Conservation (phyloP, 768 basidiomycete genomes). For the Mycena albidolilacea region DNA sequence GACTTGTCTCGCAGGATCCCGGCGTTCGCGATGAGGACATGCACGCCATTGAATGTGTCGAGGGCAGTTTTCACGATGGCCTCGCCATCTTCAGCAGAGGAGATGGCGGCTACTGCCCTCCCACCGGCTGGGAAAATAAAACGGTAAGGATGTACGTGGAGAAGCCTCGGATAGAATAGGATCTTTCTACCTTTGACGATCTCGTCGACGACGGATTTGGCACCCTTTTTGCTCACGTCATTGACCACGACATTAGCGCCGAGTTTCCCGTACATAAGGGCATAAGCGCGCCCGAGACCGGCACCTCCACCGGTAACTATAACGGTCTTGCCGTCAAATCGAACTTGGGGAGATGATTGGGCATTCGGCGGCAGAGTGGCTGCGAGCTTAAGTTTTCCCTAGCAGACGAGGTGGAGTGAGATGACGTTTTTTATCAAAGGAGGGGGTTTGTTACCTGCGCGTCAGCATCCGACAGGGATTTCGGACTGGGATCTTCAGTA, state of each 20-base stretch:
- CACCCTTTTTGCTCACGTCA: slow-evolving; percentile 91
- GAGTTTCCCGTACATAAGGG: slow-evolving; percentile 90
- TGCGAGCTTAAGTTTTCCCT: slow-evolving; percentile 73
- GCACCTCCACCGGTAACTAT: slow-evolving; percentile 96
- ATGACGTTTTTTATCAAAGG: too few relatives aligned
- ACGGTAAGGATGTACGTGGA: background rate
- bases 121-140: slow-evolving; percentile 76
- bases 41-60: slow-evolving; percentile 89
- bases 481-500: slow-evolving; percentile 33
- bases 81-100: slow-evolving; percentile 94
- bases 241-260: slow-evolving; percentile 99
- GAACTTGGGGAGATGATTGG: slow-evolving; percentile 78
- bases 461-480: slow-evolving; percentile 52
- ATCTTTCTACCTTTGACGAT: slow-evolving; percentile 75
- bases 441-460: slow-evolving; percentile 55
- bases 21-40: slow-evolving; percentile 93
- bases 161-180: background rate
- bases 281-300: slow-evolving; percentile 93
- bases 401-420: background rate
- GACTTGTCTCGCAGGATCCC: slow-evolving; percentile 96
- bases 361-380: slow-evolving; percentile 74
- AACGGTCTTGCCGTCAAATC: slow-evolving; percentile 91
- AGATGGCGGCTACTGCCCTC: slow-evolving; percentile 86
- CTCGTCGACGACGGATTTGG: slow-evolving; percentile 87
- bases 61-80: slow-evolving; percentile 89